Base-by-base conservation (phyloP, 441 rosid species). In the Eutrema salsugineum region DNA sequence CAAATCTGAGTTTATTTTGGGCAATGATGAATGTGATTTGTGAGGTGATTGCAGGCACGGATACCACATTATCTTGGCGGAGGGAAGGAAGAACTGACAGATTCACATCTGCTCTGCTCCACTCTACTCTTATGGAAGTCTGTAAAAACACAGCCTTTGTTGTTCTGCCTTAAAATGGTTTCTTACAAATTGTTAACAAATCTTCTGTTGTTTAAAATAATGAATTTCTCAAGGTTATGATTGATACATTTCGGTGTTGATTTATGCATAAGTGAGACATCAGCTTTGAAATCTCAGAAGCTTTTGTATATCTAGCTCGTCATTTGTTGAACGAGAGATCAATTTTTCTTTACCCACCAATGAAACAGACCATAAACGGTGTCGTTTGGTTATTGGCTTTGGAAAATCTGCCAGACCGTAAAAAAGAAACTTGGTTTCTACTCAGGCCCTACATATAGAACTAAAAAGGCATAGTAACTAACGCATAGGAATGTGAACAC, bases 61-160 rank as follows among this genome's bases (percentile, higher is more conserved):
- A 14, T 89, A 92, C 75, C 99, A 90, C 80, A 79, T 92, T 36
- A 92, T 94, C 82, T 73, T 92, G 70, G 68, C 77, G 6, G 96
- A 95, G 70, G 98, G 97, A 76, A 85, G 98, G 75, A 95, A 95
- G 88, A 92, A 95, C 72, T 95, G 81, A 88, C 22, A 35, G 63
- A 58, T 53, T 15, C 38, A 39, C 11, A 35, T 57, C 22, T 62
- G 7, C 30, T 54, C 49, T 49, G 28, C 30, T 51, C 55, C 36
- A 1, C 28, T 53, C 66, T 47, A 12, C 68, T 50, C 58, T 51
- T 53, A 12, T 46, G 68, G 70, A 63, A 44, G 65, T 47, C 49
- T 75, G 75, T 62, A 44, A 53, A 59, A 5, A 59, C 47, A 40
- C 47, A 22, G 56, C 67, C 39, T 32, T 20, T 30, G 67, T 49